Evolutionary conservation across 306 rosid genomes (phyloP).

Genomic region (Oxytropis ochrocephala): DNA sequence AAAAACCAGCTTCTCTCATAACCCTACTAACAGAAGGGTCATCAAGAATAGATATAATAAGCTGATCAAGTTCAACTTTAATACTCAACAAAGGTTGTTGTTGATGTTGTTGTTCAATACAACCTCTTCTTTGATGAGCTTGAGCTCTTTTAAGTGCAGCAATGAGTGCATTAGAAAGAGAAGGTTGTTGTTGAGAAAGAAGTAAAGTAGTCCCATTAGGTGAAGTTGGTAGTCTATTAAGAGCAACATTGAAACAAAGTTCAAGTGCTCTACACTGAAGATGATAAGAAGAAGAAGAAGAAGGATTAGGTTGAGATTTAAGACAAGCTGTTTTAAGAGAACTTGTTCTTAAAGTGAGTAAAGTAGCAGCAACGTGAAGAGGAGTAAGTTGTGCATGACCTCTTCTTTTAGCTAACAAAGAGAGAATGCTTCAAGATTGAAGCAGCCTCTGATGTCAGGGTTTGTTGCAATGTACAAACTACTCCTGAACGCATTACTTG

Average conservation of each 20-base stretch:
- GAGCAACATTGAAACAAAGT: conserved; percentile 97
- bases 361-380: conserved; percentile 82
- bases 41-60: conserved; percentile 77
- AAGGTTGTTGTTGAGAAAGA: conserved; percentile 48
- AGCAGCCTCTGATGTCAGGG: conserved; percentile 99
- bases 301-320: conserved; percentile 52
- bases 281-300: conserved; percentile 23
- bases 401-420: conserved; percentile 63
- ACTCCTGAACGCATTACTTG: conserved; percentile 98
- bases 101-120: conserved; percentile 81
- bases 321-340: conserved; percentile 63
- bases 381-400: conserved; percentile 98
- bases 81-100: conserved; percentile 69
- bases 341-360: conserved; percentile 49
- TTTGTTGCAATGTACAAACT: conserved; percentile 74
- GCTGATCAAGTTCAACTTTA: conserved; percentile 83
- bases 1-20: conserved; percentile 96
- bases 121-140: conserved; percentile 95
- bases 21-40: conserved; percentile 96
- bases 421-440: conserved; percentile 89
- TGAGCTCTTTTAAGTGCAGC: conserved; percentile 94
- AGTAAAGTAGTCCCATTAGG: conserved; percentile 34
- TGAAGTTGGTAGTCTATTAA: conserved; percentile 75
- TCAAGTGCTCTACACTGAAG: conserved; percentile 94
- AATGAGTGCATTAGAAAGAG: conserved; percentile 87